Evolutionary conservation across 495 filamentous ascomycete genomes (phyloP).

Genomic region (Neurospora sp.): DNA sequence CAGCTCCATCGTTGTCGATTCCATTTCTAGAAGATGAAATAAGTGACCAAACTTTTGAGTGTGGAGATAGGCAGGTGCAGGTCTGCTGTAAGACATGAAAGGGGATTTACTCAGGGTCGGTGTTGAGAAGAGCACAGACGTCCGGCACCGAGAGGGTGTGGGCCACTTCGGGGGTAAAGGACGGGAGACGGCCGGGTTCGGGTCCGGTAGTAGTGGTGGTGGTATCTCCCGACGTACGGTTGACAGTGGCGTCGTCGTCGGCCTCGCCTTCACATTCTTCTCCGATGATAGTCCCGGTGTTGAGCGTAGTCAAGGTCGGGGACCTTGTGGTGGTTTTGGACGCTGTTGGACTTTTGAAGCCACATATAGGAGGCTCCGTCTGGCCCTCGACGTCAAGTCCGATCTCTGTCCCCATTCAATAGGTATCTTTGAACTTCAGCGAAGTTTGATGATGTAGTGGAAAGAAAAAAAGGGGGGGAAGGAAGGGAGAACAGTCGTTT

Average conservation of each 20-base stretch:
- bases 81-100: not conserved
- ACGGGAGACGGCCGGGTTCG: not conserved
- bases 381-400: constrained; percentile 37
- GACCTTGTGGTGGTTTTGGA: constrained; percentile 12
- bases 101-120: constrained; percentile 11
- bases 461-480: not conserved
- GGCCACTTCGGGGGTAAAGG: constrained; percentile 14
- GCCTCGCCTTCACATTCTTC: not conserved
- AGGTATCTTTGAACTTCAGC: not conserved
- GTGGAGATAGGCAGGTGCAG: not conserved
- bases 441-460: not conserved
- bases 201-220: constrained; percentile 5
- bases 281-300: not conserved
- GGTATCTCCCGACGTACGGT: constrained; percentile 1
- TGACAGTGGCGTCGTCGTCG: constrained; percentile 11
- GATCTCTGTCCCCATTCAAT: constrained; percentile 41
- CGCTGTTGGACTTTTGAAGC: constrained; percentile 24
- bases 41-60: constrained; percentile 2
- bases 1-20: constrained; percentile 29
- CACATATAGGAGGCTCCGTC: constrained; percentile 43
- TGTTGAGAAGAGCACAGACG: constrained; percentile 16
- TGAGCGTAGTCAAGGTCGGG: constrained; percentile 9
- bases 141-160: constrained; percentile 19
- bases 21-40: constrained; percentile 25
- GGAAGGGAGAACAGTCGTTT: not conserved